Conservation (phyloP, 495 filamentous ascomycete species). For the Elasticomyces elasticus region DNA sequence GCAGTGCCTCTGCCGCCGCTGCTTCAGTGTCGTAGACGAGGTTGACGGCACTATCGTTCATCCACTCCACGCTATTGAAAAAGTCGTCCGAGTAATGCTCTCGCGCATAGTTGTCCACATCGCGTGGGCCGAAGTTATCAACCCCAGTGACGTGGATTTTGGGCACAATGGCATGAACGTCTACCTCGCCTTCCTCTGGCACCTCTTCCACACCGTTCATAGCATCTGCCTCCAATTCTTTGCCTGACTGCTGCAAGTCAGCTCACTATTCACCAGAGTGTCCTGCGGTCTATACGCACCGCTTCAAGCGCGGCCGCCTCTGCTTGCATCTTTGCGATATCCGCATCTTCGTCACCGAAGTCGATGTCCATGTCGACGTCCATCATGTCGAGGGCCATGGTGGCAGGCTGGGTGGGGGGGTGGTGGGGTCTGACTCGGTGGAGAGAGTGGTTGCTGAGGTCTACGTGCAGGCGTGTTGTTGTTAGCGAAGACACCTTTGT, state of each 20-base stretch:
- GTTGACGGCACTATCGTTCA: conserved; percentile 87
- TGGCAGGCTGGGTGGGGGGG: neutral
- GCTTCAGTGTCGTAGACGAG: conserved; percentile 61
- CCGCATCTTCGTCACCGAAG: conserved; percentile 38
- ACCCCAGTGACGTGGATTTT: conserved; percentile 80
- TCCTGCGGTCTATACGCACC: conserved; percentile 22
- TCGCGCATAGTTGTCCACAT: conserved; percentile 60
- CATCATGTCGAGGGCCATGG: neutral
- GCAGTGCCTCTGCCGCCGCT: conserved; percentile 63
- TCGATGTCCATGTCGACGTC: conserved; percentile 74
- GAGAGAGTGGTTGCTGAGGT: too few relatives aligned
- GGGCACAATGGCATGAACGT: conserved; percentile 30
- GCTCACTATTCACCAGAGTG: neutral
- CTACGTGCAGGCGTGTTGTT: too few relatives aligned
- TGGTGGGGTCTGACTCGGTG: neutral
- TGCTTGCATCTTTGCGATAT: conserved; percentile 29
- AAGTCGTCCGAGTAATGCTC: conserved; percentile 49
- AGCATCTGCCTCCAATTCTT: neutral
- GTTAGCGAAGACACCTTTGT: too few relatives aligned
- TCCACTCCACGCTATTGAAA: conserved; percentile 72
- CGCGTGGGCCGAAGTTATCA: conserved; percentile 65
- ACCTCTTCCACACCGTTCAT: conserved; percentile 19
- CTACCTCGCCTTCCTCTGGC: conserved; percentile 19
- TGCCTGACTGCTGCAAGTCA: conserved; percentile 4
- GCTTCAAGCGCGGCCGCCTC: conserved; percentile 34